Conservation (phyloP, 495 filamentous ascomycete species). For the Gamarada debralockiae region DNA sequence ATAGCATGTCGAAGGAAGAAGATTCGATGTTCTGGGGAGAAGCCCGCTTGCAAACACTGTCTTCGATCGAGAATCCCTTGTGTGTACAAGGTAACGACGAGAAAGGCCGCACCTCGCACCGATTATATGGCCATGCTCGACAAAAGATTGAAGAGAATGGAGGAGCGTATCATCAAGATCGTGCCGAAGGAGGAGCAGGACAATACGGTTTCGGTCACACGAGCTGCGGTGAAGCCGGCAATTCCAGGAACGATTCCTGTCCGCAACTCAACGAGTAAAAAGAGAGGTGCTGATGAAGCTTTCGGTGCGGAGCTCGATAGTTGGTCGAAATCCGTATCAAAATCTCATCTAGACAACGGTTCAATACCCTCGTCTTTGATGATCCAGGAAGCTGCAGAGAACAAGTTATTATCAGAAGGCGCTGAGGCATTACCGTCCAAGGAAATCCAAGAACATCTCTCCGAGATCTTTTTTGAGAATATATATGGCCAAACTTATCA, state of each 20-base stretch:
- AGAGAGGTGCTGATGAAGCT: constrained; percentile 82
- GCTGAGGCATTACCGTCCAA: constrained; percentile 78
- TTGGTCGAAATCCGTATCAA: constrained; percentile 63
- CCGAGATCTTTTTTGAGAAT: constrained; percentile 94
- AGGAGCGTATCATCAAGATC: constrained; percentile 94
- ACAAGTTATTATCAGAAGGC: constrained; percentile 71
- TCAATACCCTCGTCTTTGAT: constrained; percentile 53
- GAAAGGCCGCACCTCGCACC: constrained; percentile 92
- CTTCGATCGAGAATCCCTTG: constrained; percentile 90
- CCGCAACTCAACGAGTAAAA: constrained; percentile 57
- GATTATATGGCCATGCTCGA: constrained; percentile 99
- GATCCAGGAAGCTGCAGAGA: constrained; percentile 65
- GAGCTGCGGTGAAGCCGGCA: constrained; percentile 78
- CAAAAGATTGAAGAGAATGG: constrained; percentile 89
- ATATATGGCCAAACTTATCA: constrained; percentile 95
- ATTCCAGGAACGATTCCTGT: constrained; percentile 56
- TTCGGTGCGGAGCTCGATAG: constrained; percentile 76
- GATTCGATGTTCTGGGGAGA: constrained; percentile 96
- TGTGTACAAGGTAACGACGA: constrained; percentile 95
- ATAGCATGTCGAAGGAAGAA: constrained; percentile 97
- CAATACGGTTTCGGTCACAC: constrained; percentile 45
- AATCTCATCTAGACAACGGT: constrained; percentile 33
- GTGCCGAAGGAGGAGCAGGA: constrained; percentile 81
- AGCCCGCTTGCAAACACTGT: constrained; percentile 96
- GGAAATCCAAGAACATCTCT: constrained; percentile 90